Evolutionary conservation across 2,329 filamentous ascomycete genomes (phyloP), one percentile per base, ranked within the genome.

Genomic region (Epicoccum sorghinum): DNA sequence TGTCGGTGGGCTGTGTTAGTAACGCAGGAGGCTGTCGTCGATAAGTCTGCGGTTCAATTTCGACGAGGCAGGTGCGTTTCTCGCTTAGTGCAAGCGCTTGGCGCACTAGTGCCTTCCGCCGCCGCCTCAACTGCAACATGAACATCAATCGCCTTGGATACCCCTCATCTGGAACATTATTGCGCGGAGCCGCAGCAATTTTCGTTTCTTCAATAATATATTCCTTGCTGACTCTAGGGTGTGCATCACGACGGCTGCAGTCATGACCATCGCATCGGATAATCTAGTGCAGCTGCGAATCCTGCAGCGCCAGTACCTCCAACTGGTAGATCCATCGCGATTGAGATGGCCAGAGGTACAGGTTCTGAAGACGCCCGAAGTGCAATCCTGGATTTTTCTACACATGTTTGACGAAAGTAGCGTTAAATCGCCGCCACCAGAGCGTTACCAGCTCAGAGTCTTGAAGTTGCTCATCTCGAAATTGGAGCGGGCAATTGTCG

Each of bases 241-340:
- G 27, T 29, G 29, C 12, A 35, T 24, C 12, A 22, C 12, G 42
- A 18, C 13, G 25, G 14, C 22, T 27, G 12, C 25, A n/a, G 33
- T n/a, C 12, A 68, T 68, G 65, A 50, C 48, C 39, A 57, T 64
- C 25, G 53, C 59, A 14, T 29, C 58, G 13, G 44, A 37, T 8
- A 57, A 49, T 18, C 35, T 37, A 10, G 48, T 52, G 32, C 58
- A 62, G 25, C 54, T 74, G 25, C 60, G 55, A 7, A 60, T 77
- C 14, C 86, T 92, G 69, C 87, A 85, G 61, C 82, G 83, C 57
- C 92, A 96, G 70, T 96, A 91, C 69, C 82, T 93, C 30, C 92
- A 97, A 71, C 79, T 93, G 2, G 86, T 87, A 37, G 81, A 93
- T 41, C 77, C 79, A 0, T 72, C 80, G 7, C 71, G 80, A 25